Conservation (phyloP, 768 basidiomycete genomes). For the Filobasidium wieringae region DNA sequence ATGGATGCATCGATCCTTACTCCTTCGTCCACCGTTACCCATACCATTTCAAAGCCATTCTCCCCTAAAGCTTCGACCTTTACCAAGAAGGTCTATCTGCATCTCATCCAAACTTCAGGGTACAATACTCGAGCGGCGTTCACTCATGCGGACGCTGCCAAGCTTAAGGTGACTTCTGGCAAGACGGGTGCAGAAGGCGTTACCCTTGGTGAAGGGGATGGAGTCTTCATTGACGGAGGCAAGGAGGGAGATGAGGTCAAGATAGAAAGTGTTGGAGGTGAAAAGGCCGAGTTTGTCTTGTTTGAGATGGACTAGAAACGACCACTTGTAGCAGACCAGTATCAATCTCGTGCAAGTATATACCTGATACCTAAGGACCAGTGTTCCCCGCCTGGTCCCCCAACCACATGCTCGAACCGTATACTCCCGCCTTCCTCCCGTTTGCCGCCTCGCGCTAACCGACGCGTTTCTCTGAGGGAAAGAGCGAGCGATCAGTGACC, state of each 20-base stretch:
- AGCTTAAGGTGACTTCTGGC: constrained; percentile 47
- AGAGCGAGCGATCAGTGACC: no score
- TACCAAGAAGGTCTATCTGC: constrained; percentile 61
- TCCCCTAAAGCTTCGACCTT: constrained; percentile 9
- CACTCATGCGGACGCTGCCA: constrained; percentile 44
- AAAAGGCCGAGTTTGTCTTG: constrained; percentile 59
- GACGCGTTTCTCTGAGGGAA: no score
- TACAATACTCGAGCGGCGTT: constrained; percentile 52
- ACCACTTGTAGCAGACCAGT: no score
- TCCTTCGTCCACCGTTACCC: constrained; percentile 41
- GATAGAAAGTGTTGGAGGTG: constrained; percentile 52
- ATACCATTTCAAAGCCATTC: constrained; percentile 16
- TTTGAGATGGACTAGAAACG: constrained; percentile 71
- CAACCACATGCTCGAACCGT: no score
- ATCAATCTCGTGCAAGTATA: no score
- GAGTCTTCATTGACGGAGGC: constrained; percentile 56
- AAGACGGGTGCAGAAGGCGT: not conserved
- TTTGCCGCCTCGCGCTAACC: no score
- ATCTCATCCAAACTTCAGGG: constrained; percentile 73
- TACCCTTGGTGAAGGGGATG: constrained; percentile 73
- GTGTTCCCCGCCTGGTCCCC: no score
- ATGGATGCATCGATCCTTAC: not conserved
- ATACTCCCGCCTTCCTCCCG: no score
- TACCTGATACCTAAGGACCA: no score
- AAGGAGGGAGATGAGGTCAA: constrained; percentile 40